Percentiles rank a stretch among this genome's conserved stretches.
Conservation (phyloP, 345 rosid species). For the Eucalyptus melliodora region DNA sequence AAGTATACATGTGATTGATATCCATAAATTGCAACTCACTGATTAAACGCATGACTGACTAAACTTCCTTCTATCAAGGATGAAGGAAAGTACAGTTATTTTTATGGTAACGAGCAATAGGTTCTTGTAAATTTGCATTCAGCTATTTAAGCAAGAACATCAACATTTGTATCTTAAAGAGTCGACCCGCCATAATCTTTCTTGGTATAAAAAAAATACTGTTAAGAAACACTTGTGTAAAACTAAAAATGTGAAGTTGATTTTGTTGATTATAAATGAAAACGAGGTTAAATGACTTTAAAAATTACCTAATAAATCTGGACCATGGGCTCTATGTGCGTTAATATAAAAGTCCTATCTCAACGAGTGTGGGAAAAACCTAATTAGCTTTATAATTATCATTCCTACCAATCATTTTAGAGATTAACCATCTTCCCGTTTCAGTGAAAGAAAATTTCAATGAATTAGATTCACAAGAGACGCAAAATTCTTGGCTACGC, state of each 20-base stretch:
- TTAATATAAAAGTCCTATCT: not conserved
- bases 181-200: not conserved
- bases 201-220: not conserved
- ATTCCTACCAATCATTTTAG: no score
- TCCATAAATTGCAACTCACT: not conserved
- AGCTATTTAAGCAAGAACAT: not conserved
- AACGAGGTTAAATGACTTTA: not conserved
- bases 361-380: not conserved
- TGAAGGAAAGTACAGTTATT: not conserved
- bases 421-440: not conserved
- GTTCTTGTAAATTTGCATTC: not conserved
- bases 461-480: not conserved
- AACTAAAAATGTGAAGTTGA: not conserved
- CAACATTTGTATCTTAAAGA: not conserved
- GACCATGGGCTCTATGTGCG: not conserved
- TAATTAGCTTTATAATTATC: not conserved
- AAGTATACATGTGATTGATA: not conserved
- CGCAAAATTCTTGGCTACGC: not conserved
- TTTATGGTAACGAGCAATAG: not conserved
- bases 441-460: not conserved
- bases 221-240: not conserved
- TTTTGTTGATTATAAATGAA: not conserved
- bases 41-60: not conserved
- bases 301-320: not conserved
- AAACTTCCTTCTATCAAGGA: not conserved